Conservation (phyloP, 2,329 filamentous ascomycete species). For the Cercospora beticola region DNA sequence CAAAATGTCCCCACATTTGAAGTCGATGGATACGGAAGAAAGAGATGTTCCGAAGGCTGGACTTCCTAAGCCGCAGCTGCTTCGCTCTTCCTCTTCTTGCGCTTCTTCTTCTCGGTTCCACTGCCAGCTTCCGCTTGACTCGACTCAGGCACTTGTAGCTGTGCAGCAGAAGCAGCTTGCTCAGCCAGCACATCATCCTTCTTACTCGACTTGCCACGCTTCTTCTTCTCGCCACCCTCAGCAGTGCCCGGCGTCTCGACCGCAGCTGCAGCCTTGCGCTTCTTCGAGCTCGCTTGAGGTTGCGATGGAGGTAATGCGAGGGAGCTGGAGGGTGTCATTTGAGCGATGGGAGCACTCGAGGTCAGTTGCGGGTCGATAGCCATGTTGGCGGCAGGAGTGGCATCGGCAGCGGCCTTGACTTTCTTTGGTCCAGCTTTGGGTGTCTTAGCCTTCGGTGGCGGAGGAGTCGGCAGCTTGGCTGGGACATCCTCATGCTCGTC, state of each 20-base stretch:
- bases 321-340: conserved; percentile 19
- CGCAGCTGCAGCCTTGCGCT: conserved; percentile 33
- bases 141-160: conserved; percentile 14
- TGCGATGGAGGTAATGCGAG: conserved; percentile 21
- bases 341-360: not conserved
- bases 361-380: conserved; percentile 11
- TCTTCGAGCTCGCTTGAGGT: conserved; percentile 25
- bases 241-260: conserved; percentile 25
- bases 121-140: conserved; percentile 20
- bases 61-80: conserved; percentile 12
- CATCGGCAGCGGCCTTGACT: conserved; percentile 30
- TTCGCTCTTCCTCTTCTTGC: conserved; percentile 37
- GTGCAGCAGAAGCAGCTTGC: conserved; percentile 13
- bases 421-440: conserved; percentile 39
- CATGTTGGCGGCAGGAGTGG: conserved; percentile 26
- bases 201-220: conserved; percentile 28
- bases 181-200: conserved; percentile 30
- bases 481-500: conserved; percentile 30
- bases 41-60: not conserved
- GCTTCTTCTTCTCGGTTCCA: conserved; percentile 34
- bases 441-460: conserved; percentile 33
- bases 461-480: conserved; percentile 36
- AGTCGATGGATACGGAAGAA: not conserved
- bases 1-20: not conserved
- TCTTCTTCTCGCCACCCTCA: conserved; percentile 35